Percentiles rank a stretch among this genome's conserved stretches.
Conservation (phyloP, 768 basidiomycete genomes). For the Lactarius sanguifluus region DNA sequence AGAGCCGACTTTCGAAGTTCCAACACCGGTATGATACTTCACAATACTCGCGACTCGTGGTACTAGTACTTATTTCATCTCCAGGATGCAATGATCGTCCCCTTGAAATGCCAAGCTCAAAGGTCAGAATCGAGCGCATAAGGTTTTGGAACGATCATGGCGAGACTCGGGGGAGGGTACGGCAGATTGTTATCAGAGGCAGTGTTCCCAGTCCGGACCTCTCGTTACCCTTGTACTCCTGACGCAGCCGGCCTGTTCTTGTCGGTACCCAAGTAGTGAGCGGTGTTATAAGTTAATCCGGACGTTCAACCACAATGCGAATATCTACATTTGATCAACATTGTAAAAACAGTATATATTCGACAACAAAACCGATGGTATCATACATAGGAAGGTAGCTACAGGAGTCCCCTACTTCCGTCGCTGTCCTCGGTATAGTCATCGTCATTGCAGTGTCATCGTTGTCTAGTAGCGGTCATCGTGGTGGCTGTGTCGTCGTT, state of each 20-base stretch:
- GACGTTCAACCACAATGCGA: no score
- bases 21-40: constrained; percentile 1
- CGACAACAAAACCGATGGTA: no score
- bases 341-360: no score
- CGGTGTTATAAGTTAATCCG: neutral
- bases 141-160: neutral
- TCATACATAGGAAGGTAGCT: no score
- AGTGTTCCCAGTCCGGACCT: neutral
- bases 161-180: neutral
- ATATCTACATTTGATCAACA: no score
- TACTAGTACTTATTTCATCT: neutral
- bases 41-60: neutral
- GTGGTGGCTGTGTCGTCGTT: no score
- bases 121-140: neutral
- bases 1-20: neutral
- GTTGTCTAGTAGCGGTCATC: no score
- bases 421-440: no score
- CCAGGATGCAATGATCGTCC: neutral
- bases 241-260: neutral
- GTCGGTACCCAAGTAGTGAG: neutral
- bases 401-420: no score
- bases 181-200: neutral
- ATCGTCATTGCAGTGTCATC: no score
- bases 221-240: neutral
- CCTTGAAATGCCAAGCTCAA: neutral